Evolutionary conservation across 2,329 filamentous ascomycete genomes (phyloP).

Genomic region (Neonectria faginata): DNA sequence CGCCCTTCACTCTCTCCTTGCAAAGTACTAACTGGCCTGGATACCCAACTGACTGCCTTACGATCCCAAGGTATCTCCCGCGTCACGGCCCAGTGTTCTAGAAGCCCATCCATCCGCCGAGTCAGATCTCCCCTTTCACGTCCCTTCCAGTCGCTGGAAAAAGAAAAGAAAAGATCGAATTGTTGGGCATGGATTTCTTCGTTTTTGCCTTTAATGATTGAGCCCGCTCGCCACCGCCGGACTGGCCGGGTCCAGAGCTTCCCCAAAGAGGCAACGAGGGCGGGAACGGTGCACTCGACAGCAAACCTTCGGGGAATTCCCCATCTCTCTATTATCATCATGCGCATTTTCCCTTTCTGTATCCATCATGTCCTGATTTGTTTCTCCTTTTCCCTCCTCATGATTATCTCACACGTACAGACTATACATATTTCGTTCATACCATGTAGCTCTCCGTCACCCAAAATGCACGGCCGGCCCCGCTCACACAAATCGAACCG

Average conservation of each 20-base stretch:
- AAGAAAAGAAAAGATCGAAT: too few species aligned
- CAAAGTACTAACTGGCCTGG: too few species aligned
- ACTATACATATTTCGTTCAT: too few species aligned
- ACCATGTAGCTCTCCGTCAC: too few species aligned
- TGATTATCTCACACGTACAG: too few species aligned
- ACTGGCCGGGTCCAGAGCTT: neutral
- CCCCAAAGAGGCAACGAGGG: slow-evolving; percentile 2
- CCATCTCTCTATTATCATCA: neutral
- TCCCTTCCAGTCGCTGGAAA: neutral
- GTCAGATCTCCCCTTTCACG: neutral
- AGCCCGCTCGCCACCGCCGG: slow-evolving; percentile 9
- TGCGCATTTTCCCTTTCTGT: neutral
- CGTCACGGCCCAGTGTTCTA: neutral
- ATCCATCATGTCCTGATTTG: neutral
- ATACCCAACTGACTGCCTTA: too few species aligned
- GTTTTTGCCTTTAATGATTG: neutral
- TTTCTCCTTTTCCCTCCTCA: neutral
- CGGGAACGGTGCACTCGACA: neutral
- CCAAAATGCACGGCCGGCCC: neutral
- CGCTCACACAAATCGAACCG: slow-evolving; percentile 15
- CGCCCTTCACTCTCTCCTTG: too few species aligned
- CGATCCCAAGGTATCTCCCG: too few species aligned
- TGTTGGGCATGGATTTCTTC: neutral
- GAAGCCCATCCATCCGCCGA: neutral
- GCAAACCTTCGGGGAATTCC: neutral